Percentiles rank a stretch among this genome's conserved stretches.
Conservation (phyloP, 2,329 filamentous ascomycete species). For the Aspergillus glaucus region DNA sequence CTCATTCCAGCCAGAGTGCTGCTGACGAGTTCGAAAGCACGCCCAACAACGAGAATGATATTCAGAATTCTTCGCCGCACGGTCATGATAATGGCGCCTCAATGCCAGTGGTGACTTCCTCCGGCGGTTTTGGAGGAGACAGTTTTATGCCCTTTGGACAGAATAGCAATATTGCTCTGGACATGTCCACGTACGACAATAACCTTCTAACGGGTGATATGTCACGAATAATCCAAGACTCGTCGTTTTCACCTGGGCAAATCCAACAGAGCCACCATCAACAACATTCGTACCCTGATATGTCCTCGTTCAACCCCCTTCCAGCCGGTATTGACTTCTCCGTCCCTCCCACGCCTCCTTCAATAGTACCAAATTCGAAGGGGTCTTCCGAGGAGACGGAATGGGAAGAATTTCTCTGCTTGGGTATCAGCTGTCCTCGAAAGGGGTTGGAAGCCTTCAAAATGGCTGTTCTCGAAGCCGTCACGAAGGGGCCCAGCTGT, state of each 20-base stretch:
- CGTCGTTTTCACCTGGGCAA: background rate
- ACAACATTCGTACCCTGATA: background rate
- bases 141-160: background rate
- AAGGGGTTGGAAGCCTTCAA: background rate
- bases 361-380: background rate
- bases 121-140: background rate
- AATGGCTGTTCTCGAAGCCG: background rate
- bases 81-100: background rate
- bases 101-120: background rate
- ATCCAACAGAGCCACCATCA: background rate
- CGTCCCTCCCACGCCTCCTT: background rate
- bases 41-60: background rate
- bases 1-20: background rate
- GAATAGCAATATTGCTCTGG: background rate
- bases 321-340: background rate
- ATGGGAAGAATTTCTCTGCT: background rate
- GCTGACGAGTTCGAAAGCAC: background rate
- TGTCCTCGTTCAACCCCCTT: background rate
- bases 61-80: background rate
- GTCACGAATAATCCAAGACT: background rate
- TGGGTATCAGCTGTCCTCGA: background rate
- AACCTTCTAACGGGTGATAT: background rate
- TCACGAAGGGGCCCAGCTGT: background rate
- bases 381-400: background rate
- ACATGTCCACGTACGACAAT: background rate